Evolutionary conservation across 2,329 filamentous ascomycete species (phyloP).

Genomic region (Penicillium verrucosum): DNA sequence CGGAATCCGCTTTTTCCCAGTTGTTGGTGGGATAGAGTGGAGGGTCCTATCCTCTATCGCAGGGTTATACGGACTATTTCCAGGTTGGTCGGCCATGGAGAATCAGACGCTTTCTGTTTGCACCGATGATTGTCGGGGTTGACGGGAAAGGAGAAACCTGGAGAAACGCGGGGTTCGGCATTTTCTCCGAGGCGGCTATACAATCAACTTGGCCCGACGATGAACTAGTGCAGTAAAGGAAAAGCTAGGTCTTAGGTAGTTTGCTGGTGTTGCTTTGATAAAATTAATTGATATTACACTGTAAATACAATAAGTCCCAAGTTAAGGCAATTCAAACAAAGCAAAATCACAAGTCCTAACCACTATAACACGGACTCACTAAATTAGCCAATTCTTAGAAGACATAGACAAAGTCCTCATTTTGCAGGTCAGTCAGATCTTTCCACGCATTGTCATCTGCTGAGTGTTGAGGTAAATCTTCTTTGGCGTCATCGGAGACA

Average conservation of each 20-base stretch:
- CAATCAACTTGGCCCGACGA: neutral
- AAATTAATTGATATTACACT: no score
- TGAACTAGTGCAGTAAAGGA: neutral
- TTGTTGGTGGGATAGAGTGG: slow-evolving; percentile 20
- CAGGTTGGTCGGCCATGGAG: neutral
- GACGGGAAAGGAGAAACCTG: slow-evolving; percentile 15
- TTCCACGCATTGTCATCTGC: slow-evolving; percentile 53
- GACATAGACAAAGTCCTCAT: slow-evolving; percentile 64
- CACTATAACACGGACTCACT: neutral
- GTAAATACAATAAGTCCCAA: neutral
- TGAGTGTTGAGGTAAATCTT: slow-evolving; percentile 27
- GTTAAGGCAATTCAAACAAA: neutral
- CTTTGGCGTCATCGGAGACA: slow-evolving; percentile 23
- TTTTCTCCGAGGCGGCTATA: slow-evolving; percentile 13
- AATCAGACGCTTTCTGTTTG: neutral
- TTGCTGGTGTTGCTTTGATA: no score
- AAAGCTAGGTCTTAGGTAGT: neutral
- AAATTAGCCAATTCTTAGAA: slow-evolving; percentile 33
- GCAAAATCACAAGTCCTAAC: neutral
- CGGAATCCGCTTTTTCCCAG: slow-evolving; percentile 38
- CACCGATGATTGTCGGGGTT: neutral
- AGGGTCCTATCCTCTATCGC: slow-evolving; percentile 24
- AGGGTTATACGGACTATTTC: neutral
- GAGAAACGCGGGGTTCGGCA: slow-evolving; percentile 24
- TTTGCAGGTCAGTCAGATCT: slow-evolving; percentile 59